Conservation (phyloP, 148 eudicot species). For the Heliosperma pusillum region DNA sequence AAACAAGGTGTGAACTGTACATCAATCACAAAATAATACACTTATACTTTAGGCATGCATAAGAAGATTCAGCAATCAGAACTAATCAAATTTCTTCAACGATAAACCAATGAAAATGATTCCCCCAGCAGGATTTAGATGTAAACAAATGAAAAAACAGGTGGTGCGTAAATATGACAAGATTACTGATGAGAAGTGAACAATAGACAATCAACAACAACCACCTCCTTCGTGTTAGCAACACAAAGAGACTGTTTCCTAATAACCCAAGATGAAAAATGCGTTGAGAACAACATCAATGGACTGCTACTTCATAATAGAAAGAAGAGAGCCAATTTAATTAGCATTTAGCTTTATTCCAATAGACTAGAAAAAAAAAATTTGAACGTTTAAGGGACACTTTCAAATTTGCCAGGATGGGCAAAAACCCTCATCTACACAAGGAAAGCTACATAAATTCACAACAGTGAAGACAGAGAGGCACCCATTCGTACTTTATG, state of each 20-base stretch:
- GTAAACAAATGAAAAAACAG: background rate
- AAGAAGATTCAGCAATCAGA: background rate
- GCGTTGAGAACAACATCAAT: no score
- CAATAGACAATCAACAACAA: background rate
- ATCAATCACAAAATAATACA: background rate
- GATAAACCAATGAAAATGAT: background rate
- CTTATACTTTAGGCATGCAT: background rate
- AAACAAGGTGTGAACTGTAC: constrained; percentile 4
- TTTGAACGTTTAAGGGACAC: background rate
- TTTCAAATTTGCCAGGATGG: background rate
- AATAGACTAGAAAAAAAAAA: no score
- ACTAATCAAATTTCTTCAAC: background rate
- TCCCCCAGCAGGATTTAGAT: background rate
- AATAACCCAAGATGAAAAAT: no score
- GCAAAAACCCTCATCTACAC: background rate
- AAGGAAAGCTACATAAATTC: background rate
- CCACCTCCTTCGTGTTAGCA: no score
- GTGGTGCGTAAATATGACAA: background rate
- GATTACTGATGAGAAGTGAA: background rate
- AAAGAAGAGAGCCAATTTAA: background rate
- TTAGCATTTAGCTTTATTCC: no score
- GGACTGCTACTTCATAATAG: no score
- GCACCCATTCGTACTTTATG: background rate
- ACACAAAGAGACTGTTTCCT: no score
- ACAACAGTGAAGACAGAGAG: background rate